Evolutionary conservation across 768 basidiomycete species (phyloP).

Genomic region (Albatrellus ellisii): DNA sequence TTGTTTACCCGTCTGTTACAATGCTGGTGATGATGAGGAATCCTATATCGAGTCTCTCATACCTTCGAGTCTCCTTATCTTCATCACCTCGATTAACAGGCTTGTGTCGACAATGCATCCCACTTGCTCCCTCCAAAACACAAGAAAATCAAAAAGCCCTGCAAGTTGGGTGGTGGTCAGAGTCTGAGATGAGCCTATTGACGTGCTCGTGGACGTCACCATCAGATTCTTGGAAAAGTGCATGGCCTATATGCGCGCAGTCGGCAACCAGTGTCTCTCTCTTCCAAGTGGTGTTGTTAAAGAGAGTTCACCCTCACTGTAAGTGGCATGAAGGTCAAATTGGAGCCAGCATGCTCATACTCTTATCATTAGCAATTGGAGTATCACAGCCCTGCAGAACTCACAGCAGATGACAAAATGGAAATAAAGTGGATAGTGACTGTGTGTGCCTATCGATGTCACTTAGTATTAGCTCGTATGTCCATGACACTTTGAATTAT

Average conservation of each 20-base stretch:
- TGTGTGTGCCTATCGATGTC: too few relatives aligned
- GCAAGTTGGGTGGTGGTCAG: constrained; percentile 28
- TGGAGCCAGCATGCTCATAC: constrained; percentile 4
- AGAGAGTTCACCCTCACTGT: constrained; percentile 66
- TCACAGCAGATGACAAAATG: constrained; percentile 24
- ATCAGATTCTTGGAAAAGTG: constrained; percentile 83
- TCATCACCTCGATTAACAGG: constrained; percentile 23
- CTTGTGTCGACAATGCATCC: constrained; percentile 43
- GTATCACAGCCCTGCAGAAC: constrained; percentile 45
- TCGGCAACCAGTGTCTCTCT: constrained; percentile 72
- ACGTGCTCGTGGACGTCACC: constrained; percentile 78
- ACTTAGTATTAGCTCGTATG: too few relatives aligned
- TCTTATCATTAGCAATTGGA: constrained; percentile 64
- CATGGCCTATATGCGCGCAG: constrained; percentile 63
- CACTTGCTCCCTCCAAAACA: constrained; percentile 33
- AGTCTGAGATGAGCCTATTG: constrained; percentile 48
- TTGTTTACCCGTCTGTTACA: constrained; percentile 57
- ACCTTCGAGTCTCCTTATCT: not conserved
- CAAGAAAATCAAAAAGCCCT: constrained; percentile 17
- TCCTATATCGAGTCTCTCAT: constrained; percentile 44
- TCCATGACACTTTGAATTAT: too few relatives aligned
- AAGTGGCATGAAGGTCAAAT: constrained; percentile 20
- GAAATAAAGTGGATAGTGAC: too few relatives aligned
- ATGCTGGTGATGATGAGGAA: constrained; percentile 46
- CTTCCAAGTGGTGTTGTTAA: constrained; percentile 54